phyloP scores from a whole-genome alignment of 2,329 filamentous ascomycete species.

The Talaromyces pinophilus region DNA sequence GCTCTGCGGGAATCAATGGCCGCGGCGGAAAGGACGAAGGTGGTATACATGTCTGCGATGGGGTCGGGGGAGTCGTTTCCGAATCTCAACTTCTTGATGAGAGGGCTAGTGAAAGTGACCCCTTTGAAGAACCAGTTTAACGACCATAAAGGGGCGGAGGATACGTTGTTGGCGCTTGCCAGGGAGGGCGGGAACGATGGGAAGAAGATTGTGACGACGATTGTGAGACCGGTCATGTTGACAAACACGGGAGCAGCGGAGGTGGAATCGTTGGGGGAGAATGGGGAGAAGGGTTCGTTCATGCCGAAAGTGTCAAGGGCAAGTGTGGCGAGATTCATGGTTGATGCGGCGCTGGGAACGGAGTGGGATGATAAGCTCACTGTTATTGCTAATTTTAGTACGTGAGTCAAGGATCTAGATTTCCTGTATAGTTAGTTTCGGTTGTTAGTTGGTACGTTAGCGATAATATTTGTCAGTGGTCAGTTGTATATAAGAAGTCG shows the following conservation, averaged over 20 bases:
- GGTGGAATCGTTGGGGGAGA: conserved; percentile 10
- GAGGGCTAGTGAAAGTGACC: conserved; percentile 5
- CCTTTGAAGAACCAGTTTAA: conserved; percentile 12
- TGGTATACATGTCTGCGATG: conserved; percentile 21
- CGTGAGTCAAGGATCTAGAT: background rate
- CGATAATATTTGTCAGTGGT: background rate
- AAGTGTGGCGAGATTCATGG: conserved; percentile 20
- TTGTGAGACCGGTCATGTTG: conserved; percentile 20
- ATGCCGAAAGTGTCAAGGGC: conserved; percentile 22
- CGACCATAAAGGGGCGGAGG: conserved; percentile 18
- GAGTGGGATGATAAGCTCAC: conserved; percentile 17
- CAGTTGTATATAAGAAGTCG: background rate
- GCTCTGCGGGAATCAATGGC: background rate
- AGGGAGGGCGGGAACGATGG: background rate
- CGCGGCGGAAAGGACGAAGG: background rate
- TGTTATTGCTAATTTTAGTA: conserved; percentile 15
- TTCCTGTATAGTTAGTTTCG: background rate
- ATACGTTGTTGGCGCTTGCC: background rate
- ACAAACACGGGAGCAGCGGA: background rate
- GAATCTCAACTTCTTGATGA: conserved; percentile 21
- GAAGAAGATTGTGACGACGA: background rate
- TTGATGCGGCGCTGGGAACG: background rate
- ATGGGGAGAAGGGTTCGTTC: conserved; percentile 13
- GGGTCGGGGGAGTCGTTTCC: conserved; percentile 13
- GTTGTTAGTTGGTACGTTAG: background rate